A percentile compares a stretch with the other conserved stretches of the same genome.
Conservation (phyloP, 768 basidiomycete species). For the Pleurotus citrinopileatus region DNA sequence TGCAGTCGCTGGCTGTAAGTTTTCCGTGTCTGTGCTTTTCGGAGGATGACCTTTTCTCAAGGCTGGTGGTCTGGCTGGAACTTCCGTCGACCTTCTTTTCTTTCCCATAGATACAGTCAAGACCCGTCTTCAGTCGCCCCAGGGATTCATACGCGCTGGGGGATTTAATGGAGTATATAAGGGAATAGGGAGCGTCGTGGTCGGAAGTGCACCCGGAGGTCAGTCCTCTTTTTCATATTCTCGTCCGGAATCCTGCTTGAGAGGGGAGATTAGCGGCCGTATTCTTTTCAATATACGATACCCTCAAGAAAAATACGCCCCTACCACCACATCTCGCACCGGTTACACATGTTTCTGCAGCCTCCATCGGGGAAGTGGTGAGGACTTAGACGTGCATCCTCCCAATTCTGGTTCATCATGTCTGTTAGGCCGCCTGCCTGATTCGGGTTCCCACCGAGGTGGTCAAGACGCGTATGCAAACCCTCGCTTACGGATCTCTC, state of each 20-base stretch:
- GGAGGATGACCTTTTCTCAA: slow-evolving; percentile 23
- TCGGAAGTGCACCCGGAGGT: slow-evolving; percentile 97
- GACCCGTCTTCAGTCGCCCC: slow-evolving; percentile 86
- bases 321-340: slow-evolving; percentile 59
- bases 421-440: slow-evolving; percentile 84
- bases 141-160: slow-evolving; percentile 83
- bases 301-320: slow-evolving; percentile 75
- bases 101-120: slow-evolving; percentile 98
- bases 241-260: background rate
- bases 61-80: slow-evolving; percentile 91
- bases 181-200: slow-evolving; percentile 89
- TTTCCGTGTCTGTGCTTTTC: background rate
- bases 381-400: slow-evolving; percentile 17
- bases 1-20: slow-evolving; percentile 46
- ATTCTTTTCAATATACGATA: slow-evolving; percentile 95
- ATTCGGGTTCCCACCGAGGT: slow-evolving; percentile 96
- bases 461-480: slow-evolving; percentile 91
- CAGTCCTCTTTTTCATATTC: slow-evolving; percentile 16
- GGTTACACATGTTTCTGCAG: slow-evolving; percentile 52
- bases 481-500: slow-evolving; percentile 63
- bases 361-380: slow-evolving; percentile 60
- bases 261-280: slow-evolving; percentile 64
- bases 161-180: slow-evolving; percentile 91
- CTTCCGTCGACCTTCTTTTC: slow-evolving; percentile 91
- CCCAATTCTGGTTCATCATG: slow-evolving; percentile 7